These are phyloP conservation scores for Gelatoporia subvermispora DNA, from an alignment of 768 basidiomycete species.

Conservation along the genomic window DNA sequence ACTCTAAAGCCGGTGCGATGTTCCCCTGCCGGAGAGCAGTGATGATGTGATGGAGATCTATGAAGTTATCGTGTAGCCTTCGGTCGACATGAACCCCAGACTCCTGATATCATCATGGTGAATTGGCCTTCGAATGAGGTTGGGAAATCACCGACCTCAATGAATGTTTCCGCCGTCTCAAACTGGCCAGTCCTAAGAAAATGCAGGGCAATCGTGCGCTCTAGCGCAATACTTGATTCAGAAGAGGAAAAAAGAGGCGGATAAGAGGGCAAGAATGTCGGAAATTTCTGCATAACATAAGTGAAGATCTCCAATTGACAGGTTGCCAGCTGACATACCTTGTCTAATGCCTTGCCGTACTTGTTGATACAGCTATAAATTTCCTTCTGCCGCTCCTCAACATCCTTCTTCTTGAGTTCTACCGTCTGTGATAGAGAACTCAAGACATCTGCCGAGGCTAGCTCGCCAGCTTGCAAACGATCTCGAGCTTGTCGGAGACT, in stretches of 20 bases:
- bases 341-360: constrained; percentile 86
- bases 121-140: background rate
- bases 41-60: constrained; percentile 69
- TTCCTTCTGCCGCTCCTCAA: constrained; percentile 87
- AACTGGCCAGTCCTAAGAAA: constrained; percentile 81
- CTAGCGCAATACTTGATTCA: constrained; percentile 54
- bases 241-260: constrained; percentile 61
- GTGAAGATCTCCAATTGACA: too few species aligned
- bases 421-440: constrained; percentile 50
- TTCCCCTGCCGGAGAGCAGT: constrained; percentile 61
- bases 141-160: constrained; percentile 33
- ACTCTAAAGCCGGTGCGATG: constrained; percentile 77
- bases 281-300: constrained; percentile 35
- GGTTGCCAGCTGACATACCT: constrained; percentile 46
- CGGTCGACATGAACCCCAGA: constrained; percentile 52
- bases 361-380: constrained; percentile 71
- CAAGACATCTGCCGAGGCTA: constrained; percentile 45
- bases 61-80: constrained; percentile 51
- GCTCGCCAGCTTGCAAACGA: constrained; percentile 41
- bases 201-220: constrained; percentile 70
- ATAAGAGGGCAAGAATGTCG: constrained; percentile 61
- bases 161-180: constrained; percentile 67
- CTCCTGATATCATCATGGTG: constrained; percentile 46
- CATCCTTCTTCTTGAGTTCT: constrained; percentile 73
- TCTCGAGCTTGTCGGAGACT: constrained; percentile 54